Evolutionary conservation across 257 asterid genomes (phyloP), one percentile per base, ranked within the genome.

Genomic region (Salvia miltiorrhiza): DNA sequence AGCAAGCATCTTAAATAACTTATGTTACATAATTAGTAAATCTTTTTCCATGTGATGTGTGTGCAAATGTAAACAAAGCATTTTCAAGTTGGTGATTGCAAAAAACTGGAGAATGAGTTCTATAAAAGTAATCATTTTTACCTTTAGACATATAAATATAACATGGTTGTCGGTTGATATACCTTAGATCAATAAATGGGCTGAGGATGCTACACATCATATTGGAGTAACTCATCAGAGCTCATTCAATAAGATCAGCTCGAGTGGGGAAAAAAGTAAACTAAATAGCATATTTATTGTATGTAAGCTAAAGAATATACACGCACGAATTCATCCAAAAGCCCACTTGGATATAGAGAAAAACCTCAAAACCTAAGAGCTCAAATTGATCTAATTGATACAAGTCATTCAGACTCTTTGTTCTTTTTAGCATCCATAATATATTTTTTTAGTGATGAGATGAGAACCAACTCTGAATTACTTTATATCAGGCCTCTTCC

Each of bases 1-100:
- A 86, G 83, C 70, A 43, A 57, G 62, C 79, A 37, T 48, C 41
- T n/a, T 69, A 9, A 10, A 32, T 63, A 8, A 52, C 10, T 62
- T 21, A 43, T 52, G 19, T 67, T 43, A 62, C 50, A 52, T 32
- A 23, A 44, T 54, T 32, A 30, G 47, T 48, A 23, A n/a, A 24
- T 26, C 54, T 49, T 41, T 56, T 58, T 41, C 19, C 43, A 28
- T 45, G 26, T n/a, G 52, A 72, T 10, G 39, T 1, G 47, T 2
- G 33, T 65, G 65, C 9, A 14, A n/a, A 0, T 9, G 9, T 9
- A 8, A 73, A 4, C 9, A 59, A 40, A 9, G 45, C 62, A 43
- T 41, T 21, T 32, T 32, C 37, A 56, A 17, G 68, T 54, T 26
- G 4, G 63, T 40, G 12, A 47, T 24, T 74, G 35, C 32, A 17